A percentile compares a stretch with the other conserved stretches of the same genome.
Conservation (phyloP, 1,139 yeast species). For the Protomyces inundatus region DNA sequence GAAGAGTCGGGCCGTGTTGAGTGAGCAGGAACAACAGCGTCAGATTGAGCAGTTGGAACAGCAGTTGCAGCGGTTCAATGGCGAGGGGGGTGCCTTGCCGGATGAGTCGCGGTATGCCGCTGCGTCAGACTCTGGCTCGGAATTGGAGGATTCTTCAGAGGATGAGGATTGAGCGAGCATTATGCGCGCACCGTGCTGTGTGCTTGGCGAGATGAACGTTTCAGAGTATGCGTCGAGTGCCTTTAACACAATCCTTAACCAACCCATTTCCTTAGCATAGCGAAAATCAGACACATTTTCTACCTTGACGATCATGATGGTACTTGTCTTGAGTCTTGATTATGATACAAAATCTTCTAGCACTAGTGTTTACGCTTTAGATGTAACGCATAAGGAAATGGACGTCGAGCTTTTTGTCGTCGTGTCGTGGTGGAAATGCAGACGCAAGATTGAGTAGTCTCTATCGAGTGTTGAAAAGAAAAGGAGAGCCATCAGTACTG, state of each 20-base stretch:
- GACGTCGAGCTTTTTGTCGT: background rate
- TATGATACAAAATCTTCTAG: background rate
- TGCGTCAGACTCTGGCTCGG: slow-evolving; percentile 10
- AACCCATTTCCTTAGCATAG: too few species aligned
- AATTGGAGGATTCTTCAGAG: slow-evolving; percentile 17
- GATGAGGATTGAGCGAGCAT: slow-evolving; percentile 14
- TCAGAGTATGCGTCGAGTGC: too few species aligned
- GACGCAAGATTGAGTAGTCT: too few species aligned
- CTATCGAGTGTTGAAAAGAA: too few species aligned
- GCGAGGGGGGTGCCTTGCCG: slow-evolving; percentile 14
- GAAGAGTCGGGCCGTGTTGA: slow-evolving; percentile 52
- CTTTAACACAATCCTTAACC: too few species aligned
- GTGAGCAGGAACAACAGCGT: slow-evolving; percentile 49
- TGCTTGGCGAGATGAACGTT: too few species aligned
- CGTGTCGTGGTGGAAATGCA: background rate
- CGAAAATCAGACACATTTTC: too few species aligned
- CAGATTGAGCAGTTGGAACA: slow-evolving; percentile 32
- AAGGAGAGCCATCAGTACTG: background rate
- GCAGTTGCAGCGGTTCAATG: slow-evolving; percentile 28
- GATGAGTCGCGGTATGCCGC: slow-evolving; percentile 19
- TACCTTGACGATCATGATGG: too few species aligned
- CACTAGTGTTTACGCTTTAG: background rate
- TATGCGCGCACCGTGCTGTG: background rate
- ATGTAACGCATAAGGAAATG: too few species aligned
- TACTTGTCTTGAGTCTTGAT: background rate